phyloP scores from a whole-genome alignment of 192 early-diverging fungal genomes.

The Chytriomyces confervae region DNA sequence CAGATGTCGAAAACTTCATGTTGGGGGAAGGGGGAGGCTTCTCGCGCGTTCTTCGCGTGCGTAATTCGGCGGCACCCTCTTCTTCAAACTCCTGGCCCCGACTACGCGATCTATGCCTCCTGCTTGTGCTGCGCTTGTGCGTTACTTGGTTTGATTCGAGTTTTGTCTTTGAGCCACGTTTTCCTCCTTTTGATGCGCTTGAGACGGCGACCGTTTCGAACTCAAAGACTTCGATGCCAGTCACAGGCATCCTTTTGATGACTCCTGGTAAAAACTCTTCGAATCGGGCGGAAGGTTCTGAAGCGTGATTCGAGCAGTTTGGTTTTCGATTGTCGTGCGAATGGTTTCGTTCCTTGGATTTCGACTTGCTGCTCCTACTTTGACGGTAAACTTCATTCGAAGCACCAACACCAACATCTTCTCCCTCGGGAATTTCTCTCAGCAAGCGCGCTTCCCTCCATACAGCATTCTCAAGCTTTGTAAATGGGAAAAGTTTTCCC shows the following conservation, averaged over 20 bases:
- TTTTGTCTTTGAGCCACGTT: too few species aligned
- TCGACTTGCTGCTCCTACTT: neutral
- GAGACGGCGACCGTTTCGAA: neutral
- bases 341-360: too few species aligned
- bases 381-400: neutral
- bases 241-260: neutral
- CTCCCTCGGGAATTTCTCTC: neutral
- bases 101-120: too few species aligned
- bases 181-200: neutral
- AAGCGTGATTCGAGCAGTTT: neutral
- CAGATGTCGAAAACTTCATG: neutral
- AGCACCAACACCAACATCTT: neutral
- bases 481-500: conserved; percentile 35
- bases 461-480: conserved; percentile 32
- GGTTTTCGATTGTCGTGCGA: too few species aligned
- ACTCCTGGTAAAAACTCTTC: neutral
- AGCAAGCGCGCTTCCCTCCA: conserved; percentile 26
- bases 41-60: neutral
- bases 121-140: too few species aligned
- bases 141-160: too few species aligned
- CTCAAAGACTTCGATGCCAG: neutral
- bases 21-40: neutral
- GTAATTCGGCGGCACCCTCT: neutral
- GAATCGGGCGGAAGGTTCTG: neutral
- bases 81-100: too few species aligned